A percentile compares a stretch with the other conserved stretches of the same genome.
Evolutionary conservation across 164 flowering plant genomes (phyloP).

Genomic region (Annona cherimola): DNA sequence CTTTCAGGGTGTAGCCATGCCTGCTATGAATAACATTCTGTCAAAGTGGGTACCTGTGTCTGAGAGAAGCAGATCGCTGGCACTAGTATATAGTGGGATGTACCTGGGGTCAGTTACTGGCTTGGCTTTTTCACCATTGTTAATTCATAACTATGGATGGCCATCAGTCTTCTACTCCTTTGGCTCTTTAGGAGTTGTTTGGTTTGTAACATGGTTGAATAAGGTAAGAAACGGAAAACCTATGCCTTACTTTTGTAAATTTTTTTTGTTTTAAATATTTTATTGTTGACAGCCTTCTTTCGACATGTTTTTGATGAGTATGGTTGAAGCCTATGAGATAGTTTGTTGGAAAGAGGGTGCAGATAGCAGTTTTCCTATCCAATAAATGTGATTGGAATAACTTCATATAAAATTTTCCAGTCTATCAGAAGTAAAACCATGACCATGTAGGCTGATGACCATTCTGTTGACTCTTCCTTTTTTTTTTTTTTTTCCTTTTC

Average conservation of each 20-base stretch:
- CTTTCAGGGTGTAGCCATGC: slow-evolving; percentile 99
- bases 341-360: not conserved
- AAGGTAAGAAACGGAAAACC: slow-evolving; percentile 39
- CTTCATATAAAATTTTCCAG: not conserved
- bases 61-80: slow-evolving; percentile 94
- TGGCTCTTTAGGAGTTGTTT: slow-evolving; percentile 90
- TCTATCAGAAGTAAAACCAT: not conserved
- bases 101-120: slow-evolving; percentile 98
- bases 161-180: slow-evolving; percentile 95
- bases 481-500: too few species aligned
- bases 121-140: slow-evolving; percentile 81
- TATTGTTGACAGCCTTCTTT: too few species aligned
- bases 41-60: slow-evolving; percentile 95
- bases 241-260: too few species aligned
- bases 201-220: slow-evolving; percentile 79
- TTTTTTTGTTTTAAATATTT: too few species aligned
- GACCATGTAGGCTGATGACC: not conserved
- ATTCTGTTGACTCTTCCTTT: not conserved
- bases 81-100: slow-evolving; percentile 98
- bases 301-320: too few species aligned
- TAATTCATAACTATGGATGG: slow-evolving; percentile 89
- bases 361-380: not conserved
- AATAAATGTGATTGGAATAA: too few species aligned
- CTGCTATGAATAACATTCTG: slow-evolving; percentile 93
- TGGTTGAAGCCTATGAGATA: not conserved